Percentiles rank a stretch among this genome's conserved stretches.
These are phyloP conservation scores for Oryza punctata DNA, from an alignment of 176 grass and related monocot genomes.

Conservation along the genomic window DNA sequence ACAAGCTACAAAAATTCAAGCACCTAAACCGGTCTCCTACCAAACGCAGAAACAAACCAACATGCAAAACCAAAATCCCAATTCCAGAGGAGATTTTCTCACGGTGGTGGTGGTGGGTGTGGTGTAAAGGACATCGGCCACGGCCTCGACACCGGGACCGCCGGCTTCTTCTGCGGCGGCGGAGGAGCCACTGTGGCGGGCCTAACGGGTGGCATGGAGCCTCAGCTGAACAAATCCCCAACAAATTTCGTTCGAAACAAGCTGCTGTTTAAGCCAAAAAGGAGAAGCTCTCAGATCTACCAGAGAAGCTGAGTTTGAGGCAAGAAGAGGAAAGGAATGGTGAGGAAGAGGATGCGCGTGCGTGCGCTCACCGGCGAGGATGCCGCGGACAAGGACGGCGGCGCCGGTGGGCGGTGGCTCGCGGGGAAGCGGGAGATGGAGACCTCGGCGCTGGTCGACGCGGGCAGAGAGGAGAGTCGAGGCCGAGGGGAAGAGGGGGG, in stretches of 20 bases:
- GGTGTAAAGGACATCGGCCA: constrained; percentile 35
- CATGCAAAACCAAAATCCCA: background rate
- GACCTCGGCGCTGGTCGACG: too few relatives aligned
- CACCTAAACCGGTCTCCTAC: constrained; percentile 4
- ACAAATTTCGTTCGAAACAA: background rate
- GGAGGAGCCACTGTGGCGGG: background rate
- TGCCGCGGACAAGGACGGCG: too few relatives aligned
- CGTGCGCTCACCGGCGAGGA: background rate
- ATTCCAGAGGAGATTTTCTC: constrained; percentile 24
- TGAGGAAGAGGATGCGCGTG: background rate
- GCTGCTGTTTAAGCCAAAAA: background rate
- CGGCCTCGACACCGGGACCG: constrained; percentile 12
- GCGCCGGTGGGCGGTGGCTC: too few relatives aligned
- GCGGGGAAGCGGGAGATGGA: too few relatives aligned
- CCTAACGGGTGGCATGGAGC: background rate
- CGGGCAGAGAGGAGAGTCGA: too few relatives aligned
- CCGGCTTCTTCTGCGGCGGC: constrained; percentile 21
- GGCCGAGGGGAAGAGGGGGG: too few relatives aligned
- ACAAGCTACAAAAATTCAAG: constrained; percentile 28
- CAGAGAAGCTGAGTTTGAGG: background rate
- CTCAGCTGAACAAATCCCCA: background rate
- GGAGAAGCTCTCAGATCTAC: background rate
- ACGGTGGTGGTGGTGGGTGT: constrained; percentile 7
- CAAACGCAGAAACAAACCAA: constrained; percentile 3
- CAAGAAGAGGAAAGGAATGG: background rate